phyloP scores from a whole-genome alignment of 2,329 filamentous ascomycete species.

The Pestalotiopsis sp. region DNA sequence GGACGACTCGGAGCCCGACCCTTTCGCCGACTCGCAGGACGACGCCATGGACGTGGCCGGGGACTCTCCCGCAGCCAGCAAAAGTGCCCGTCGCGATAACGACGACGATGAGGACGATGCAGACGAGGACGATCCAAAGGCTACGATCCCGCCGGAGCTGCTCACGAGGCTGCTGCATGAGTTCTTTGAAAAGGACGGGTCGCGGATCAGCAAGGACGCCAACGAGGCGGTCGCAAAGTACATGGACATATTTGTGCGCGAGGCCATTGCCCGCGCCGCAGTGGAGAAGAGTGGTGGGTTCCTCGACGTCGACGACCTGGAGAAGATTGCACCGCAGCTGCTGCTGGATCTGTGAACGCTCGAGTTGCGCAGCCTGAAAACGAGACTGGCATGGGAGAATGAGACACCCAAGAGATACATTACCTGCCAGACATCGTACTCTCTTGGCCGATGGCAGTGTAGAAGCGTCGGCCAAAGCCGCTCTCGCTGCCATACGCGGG shows the following conservation, averaged over 20 bases:
- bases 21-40: conserved; percentile 30
- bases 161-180: conserved; percentile 78
- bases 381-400: no score
- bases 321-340: conserved; percentile 84
- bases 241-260: conserved; percentile 86
- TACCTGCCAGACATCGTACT: no score
- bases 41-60: conserved; percentile 21
- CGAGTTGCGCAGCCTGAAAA: not conserved
- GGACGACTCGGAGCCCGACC: conserved; percentile 24
- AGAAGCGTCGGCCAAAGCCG: no score
- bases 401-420: no score
- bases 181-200: conserved; percentile 73
- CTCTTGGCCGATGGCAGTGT: no score
- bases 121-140: conserved; percentile 39
- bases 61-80: conserved; percentile 24
- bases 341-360: conserved; percentile 75
- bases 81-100: conserved; percentile 30
- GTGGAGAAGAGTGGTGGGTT: conserved; percentile 72
- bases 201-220: conserved; percentile 76
- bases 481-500: no score
- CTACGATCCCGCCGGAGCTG: conserved; percentile 71
- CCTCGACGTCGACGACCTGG: conserved; percentile 85
- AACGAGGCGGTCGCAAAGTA: conserved; percentile 80
- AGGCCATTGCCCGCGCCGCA: conserved; percentile 80
- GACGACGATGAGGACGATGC: conserved; percentile 31